phyloP scores from a whole-genome alignment of 2,329 filamentous ascomycete genomes.

The Penicillium sp. region DNA sequence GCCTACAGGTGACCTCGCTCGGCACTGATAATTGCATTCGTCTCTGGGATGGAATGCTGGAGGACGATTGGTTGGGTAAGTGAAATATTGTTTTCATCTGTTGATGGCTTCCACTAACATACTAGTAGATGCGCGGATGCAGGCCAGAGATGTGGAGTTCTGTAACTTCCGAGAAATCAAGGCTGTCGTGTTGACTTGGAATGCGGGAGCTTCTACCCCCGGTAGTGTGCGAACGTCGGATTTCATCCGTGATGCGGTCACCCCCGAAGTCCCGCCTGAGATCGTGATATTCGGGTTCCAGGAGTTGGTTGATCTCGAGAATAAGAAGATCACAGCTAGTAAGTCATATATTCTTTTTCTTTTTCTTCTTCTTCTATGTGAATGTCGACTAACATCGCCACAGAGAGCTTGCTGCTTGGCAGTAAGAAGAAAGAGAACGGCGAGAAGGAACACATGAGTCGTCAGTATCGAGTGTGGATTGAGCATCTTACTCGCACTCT shows the following conservation, averaged over 20 bases:
- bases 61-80: constrained; percentile 85
- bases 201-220: constrained; percentile 94
- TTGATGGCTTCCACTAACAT: constrained; percentile 17
- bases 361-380: not conserved
- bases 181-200: constrained; percentile 88
- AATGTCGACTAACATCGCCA: constrained; percentile 28
- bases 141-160: constrained; percentile 75
- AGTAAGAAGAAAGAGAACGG: constrained; percentile 77
- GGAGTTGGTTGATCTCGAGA: constrained; percentile 95
- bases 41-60: constrained; percentile 87
- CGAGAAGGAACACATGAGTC: constrained; percentile 86
- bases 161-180: constrained; percentile 82
- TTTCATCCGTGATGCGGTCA: constrained; percentile 79
- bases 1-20: constrained; percentile 79
- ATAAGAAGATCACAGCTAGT: constrained; percentile 96
- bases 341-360: constrained; percentile 32
- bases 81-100: constrained; percentile 5
- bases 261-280: constrained; percentile 75
- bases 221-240: constrained; percentile 72
- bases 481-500: constrained; percentile 81
- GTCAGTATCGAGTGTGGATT: constrained; percentile 94
- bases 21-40: constrained; percentile 83
- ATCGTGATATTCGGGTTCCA: constrained; percentile 96
- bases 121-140: constrained; percentile 72
- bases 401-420: constrained; percentile 77